Evolutionary conservation across 495 filamentous ascomycete genomes (phyloP).

Genomic region (Xylaria sp.): DNA sequence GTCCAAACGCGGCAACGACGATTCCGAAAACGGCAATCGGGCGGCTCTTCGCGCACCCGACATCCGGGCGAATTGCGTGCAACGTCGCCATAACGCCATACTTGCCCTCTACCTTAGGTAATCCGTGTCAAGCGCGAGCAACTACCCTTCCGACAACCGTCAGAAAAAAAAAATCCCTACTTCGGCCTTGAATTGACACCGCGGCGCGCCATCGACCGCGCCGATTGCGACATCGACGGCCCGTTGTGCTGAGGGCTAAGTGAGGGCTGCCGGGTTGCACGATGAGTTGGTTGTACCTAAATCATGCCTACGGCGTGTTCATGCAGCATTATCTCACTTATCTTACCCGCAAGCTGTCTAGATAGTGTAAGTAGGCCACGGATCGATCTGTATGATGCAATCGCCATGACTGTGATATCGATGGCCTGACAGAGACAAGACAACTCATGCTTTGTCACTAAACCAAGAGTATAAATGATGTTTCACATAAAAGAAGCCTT

Average conservation of each 20-base stretch:
- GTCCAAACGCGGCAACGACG: not conserved
- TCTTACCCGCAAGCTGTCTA: not conserved
- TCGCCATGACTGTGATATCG: not conserved
- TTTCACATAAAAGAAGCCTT: not conserved
- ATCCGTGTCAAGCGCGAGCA: not conserved
- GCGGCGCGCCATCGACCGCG: conserved; percentile 12
- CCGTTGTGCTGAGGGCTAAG: no score
- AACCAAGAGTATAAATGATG: not conserved
- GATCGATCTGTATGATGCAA: not conserved
- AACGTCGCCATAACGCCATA: conserved; percentile 16
- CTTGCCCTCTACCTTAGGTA: not conserved
- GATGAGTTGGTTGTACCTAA: not conserved
- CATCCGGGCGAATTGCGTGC: conserved; percentile 27
- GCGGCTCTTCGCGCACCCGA: conserved; percentile 24
- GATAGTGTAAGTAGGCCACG: not conserved
- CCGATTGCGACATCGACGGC: conserved; percentile 27
- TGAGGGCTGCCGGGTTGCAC: no score
- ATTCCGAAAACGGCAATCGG: conserved; percentile 26
- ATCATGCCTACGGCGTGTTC: not conserved
- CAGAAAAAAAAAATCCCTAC: no score
- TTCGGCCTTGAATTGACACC: not conserved
- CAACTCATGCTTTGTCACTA: no score
- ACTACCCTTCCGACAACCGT: conserved; percentile 22
- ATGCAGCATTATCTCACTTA: not conserved
- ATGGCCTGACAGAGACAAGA: not conserved